Evolutionary conservation across 331 rosid genomes (phyloP).

Genomic region (Prunus yedoensis): DNA sequence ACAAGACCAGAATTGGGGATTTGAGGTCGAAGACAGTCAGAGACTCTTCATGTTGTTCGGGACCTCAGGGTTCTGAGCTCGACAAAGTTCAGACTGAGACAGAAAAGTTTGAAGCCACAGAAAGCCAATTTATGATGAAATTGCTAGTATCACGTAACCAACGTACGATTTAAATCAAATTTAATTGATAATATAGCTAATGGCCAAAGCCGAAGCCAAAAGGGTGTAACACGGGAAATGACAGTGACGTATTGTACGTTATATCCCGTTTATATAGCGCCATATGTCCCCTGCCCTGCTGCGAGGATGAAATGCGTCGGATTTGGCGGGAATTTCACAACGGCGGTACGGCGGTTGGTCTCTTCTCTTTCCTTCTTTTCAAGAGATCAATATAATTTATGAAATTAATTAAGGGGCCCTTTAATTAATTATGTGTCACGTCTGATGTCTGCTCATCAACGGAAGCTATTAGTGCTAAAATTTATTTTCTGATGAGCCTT

Average conservation of each 20-base stretch:
- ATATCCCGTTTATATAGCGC: no score
- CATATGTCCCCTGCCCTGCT: no score
- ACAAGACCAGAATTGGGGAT: not conserved
- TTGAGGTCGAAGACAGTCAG: not conserved
- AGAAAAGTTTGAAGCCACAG: not conserved
- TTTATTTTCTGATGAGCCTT: no score
- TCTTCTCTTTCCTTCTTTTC: no score
- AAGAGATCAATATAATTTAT: no score
- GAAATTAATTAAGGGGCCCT: no score
- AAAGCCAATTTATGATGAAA: not conserved
- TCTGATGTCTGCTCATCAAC: no score
- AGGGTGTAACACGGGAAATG: not conserved
- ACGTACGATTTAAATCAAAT: not conserved
- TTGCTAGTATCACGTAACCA: not conserved
- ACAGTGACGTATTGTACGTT: not conserved
- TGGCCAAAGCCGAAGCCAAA: not conserved
- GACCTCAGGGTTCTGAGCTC: not conserved
- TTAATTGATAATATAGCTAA: not conserved
- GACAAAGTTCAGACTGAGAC: not conserved
- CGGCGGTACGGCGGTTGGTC: constrained; percentile 11
- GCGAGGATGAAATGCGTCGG: not conserved
- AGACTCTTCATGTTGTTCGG: not conserved
- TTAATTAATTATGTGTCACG: no score
- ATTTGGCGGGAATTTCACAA: constrained; percentile 35
- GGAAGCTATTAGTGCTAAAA: no score